Base-by-base conservation (phyloP, 164 flowering plant genomes). In the Magnolia kwangsiensis region DNA sequence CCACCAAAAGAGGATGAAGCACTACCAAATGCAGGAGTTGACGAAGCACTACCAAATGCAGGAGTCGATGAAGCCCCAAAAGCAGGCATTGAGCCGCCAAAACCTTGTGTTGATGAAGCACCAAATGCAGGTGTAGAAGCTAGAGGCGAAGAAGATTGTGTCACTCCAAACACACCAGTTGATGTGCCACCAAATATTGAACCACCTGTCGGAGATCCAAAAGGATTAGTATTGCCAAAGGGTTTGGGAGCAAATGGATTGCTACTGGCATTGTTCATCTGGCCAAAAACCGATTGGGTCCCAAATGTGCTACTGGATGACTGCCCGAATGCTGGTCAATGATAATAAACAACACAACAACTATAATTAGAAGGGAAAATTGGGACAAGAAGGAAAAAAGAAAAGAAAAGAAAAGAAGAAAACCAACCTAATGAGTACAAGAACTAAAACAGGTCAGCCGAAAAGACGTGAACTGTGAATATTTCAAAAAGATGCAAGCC, bases 1-100 rank as follows among this genome's bases (percentile, higher is more conserved):
- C 67, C 27, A 8, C 67, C 67, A 20, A 21, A 20, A 23, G 67
- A 64, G 10, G 67, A 64, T 2, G 67, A 64, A 64, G 21, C 23
- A 20, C 67, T 64, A 19, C 67, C 67, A 64, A 64, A 64, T n/a
- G 67, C 67, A 64, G 27, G 67, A 64, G 67, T n/a, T 64, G 67
- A 64, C 5, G 67, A 64, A 18, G 67, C 24, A n/a, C 67, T 64
- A 64, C 67, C 67, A 64, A 64, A 64, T n/a, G 67, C 67, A 64
- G 27, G 67, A 64, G 67, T n/a, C 19, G 67, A 64, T 3, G 67
- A 64, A 18, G 67, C 24, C 20, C 67, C 5, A 18, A 64, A 64
- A n/a, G 67, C 67, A n/a, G 27, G 67, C 21, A 64, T 21, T 21
- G 24, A 64, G 67, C 67, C 19, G 3, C 67, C 21, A 64, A 21